These are phyloP conservation scores for Scleroderma bovista DNA, from an alignment of 768 basidiomycete genomes.

Conservation along the genomic window DNA sequence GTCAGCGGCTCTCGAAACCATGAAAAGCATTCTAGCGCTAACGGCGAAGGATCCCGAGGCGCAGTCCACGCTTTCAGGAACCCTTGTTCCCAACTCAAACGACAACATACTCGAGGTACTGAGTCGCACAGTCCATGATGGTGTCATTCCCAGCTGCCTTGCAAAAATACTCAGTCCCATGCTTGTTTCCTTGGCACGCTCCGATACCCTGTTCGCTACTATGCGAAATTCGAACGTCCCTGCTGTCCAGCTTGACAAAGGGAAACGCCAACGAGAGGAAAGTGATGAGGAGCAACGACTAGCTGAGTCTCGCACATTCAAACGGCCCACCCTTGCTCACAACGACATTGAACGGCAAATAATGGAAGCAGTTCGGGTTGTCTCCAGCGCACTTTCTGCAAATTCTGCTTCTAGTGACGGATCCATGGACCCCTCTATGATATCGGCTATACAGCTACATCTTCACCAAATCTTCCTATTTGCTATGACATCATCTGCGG, in stretches of 20 bases:
- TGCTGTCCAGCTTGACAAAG: constrained; percentile 57
- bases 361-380: constrained; percentile 52
- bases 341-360: constrained; percentile 52
- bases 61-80: constrained; percentile 45
- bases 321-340: constrained; percentile 42
- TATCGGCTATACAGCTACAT: constrained; percentile 66
- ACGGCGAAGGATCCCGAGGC: constrained; percentile 54
- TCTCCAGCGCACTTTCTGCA: constrained; percentile 46
- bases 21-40: constrained; percentile 55
- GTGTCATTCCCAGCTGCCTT: constrained; percentile 45
- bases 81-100: constrained; percentile 43
- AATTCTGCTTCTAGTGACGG: constrained; percentile 28
- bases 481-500: constrained; percentile 61
- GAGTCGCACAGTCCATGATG: constrained; percentile 40
- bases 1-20: constrained; percentile 58
- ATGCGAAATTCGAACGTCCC: constrained; percentile 61
- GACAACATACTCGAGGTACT: constrained; percentile 53
- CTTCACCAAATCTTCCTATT: constrained; percentile 78
- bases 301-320: constrained; percentile 28
- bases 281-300: constrained; percentile 29
- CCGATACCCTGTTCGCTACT: constrained; percentile 58
- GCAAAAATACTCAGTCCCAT: constrained; percentile 55
- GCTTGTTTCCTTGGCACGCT: constrained; percentile 61
- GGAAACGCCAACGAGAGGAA: constrained; percentile 72
- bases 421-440: constrained; percentile 49